A percentile compares a stretch with the other conserved stretches of the same genome.
Conservation (phyloP, 148 eudicot species). For the Amaranthus cruentus region DNA sequence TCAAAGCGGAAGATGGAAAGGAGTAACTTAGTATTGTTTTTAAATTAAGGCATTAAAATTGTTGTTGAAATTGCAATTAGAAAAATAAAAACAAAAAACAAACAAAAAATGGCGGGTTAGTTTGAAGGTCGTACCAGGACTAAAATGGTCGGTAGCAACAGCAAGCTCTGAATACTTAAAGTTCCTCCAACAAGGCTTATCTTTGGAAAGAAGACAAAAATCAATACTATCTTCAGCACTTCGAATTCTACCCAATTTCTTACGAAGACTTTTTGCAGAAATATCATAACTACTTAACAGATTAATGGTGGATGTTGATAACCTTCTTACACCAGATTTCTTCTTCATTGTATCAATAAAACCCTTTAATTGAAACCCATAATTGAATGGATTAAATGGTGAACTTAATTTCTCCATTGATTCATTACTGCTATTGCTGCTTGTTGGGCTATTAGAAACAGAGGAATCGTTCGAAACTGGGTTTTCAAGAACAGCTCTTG, state of each 20-base stretch:
- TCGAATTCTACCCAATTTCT: conserved; percentile 39
- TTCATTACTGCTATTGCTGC: conserved; percentile 19
- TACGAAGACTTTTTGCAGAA: conserved; percentile 40
- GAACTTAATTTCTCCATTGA: conserved; percentile 24
- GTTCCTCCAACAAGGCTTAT: conserved; percentile 79
- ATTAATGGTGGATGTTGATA: conserved; percentile 49
- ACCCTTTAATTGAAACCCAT: conserved; percentile 45
- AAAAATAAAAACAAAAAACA: neutral
- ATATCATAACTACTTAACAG: conserved; percentile 40
- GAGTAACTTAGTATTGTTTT: no score
- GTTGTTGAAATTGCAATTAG: no score
- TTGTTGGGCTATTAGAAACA: conserved; percentile 39
- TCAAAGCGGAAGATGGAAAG: no score
- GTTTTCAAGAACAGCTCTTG: conserved; percentile 70
- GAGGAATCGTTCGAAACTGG: conserved; percentile 29
- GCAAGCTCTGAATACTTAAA: conserved; percentile 53
- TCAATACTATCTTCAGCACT: conserved; percentile 37
- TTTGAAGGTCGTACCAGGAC: conserved; percentile 43
- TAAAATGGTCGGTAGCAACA: conserved; percentile 67
- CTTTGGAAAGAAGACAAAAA: conserved; percentile 26
- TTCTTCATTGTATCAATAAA: conserved; percentile 45
- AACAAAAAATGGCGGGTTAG: neutral
- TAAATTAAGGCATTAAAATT: no score
- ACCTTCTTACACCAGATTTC: conserved; percentile 38
- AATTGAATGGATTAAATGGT: neutral